A percentile compares a stretch with the other conserved stretches of the same genome.
These are phyloP conservation scores for Lipomyces yamanashiensis DNA, from an alignment of 805 yeast species.

Conservation along the genomic window DNA sequence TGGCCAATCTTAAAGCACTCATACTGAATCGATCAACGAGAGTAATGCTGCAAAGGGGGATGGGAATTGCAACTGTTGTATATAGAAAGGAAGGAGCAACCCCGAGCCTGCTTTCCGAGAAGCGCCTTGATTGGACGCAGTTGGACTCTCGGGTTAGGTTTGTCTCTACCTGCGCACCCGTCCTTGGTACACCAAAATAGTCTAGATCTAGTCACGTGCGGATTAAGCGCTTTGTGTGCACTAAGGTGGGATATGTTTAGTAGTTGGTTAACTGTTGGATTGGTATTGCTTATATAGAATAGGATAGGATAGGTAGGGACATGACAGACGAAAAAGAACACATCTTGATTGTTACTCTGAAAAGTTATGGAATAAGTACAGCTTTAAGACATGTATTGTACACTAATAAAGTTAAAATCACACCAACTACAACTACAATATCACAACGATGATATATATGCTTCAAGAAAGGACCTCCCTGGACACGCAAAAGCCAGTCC, in stretches of 20 bases:
- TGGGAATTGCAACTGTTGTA: not conserved
- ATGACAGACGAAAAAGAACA: too few relatives aligned
- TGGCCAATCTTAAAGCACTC: slow-evolving; percentile 27
- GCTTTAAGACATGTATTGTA: not conserved
- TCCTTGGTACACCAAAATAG: slow-evolving; percentile 7
- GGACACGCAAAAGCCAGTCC: slow-evolving; percentile 39
- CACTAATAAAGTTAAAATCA: not conserved
- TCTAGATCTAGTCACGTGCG: not conserved
- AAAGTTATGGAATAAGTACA: not conserved
- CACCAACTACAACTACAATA: not conserved
- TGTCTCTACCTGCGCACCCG: not conserved
- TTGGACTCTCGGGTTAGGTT: slow-evolving; percentile 1
- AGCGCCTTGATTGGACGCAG: slow-evolving; percentile 20
- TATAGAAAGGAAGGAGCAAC: slow-evolving; percentile 1
- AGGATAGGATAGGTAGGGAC: too few relatives aligned
- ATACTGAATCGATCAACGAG: slow-evolving; percentile 12
- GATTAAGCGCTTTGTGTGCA: too few relatives aligned
- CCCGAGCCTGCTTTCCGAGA: slow-evolving; percentile 19
- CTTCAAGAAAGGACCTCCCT: slow-evolving; percentile 33
- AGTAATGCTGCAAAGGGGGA: not conserved
- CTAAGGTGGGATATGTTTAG: too few relatives aligned
- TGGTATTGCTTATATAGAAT: not conserved
- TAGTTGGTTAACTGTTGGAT: too few relatives aligned
- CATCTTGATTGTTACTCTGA: not conserved
- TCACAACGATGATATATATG: slow-evolving; percentile 9